These are phyloP conservation scores for Lactifluus subvellereus DNA, from an alignment of 768 basidiomycete genomes.

Conservation along the genomic window DNA sequence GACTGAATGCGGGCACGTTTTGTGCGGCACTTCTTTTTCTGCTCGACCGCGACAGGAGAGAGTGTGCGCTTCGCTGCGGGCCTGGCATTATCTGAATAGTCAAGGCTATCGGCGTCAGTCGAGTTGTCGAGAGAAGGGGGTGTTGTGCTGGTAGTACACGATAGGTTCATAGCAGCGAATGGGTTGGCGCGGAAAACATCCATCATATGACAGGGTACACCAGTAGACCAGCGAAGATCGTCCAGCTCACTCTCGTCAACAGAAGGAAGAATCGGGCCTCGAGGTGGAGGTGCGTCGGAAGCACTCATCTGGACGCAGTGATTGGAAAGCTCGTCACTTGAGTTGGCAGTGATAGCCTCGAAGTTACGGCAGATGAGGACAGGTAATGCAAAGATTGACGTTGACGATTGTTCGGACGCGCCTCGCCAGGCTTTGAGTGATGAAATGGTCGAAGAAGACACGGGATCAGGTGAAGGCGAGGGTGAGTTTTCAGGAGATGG, in stretches of 20 bases:
- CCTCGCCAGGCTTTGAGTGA: conserved; percentile 8
- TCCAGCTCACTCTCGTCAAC: conserved; percentile 4
- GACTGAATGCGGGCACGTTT: conserved; percentile 20
- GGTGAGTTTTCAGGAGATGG: background rate
- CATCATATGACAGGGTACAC: conserved; percentile 23
- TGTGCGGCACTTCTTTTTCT: conserved; percentile 14
- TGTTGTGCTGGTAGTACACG: background rate
- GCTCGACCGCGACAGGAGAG: conserved; percentile 8
- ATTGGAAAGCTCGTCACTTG: background rate
- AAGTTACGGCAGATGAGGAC: background rate
- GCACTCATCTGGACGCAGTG: background rate
- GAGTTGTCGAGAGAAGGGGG: conserved; percentile 4
- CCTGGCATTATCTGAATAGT: background rate
- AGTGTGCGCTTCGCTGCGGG: conserved; percentile 7
- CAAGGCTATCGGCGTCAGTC: background rate
- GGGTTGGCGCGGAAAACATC: conserved; percentile 24
- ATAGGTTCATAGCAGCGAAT: background rate
- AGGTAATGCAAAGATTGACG: conserved; percentile 4
- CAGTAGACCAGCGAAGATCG: conserved; percentile 16
- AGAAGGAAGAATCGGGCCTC: background rate
- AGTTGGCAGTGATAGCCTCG: background rate
- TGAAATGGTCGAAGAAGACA: conserved; percentile 12
- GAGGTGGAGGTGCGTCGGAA: background rate
- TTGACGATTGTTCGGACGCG: conserved; percentile 2
- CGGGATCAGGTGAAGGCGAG: conserved; percentile 12